phyloP scores from a whole-genome alignment of 768 basidiomycete genomes.

The Candolleomyces aberdarensis region DNA sequence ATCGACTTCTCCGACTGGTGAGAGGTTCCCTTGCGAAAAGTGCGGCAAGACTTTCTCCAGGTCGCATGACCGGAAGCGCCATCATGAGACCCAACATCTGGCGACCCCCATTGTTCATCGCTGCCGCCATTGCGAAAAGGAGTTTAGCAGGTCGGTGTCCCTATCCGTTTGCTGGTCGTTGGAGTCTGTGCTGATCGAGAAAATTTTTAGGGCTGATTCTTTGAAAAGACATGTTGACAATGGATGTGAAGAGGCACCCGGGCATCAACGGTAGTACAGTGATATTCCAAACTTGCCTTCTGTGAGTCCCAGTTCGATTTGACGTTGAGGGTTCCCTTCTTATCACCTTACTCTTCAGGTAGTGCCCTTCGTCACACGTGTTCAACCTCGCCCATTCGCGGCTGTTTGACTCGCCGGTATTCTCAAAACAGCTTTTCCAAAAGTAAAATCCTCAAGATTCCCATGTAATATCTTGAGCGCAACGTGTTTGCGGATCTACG shows the following conservation, averaged over 20 bases:
- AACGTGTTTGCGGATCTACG: not conserved
- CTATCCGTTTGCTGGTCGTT: slow-evolving; percentile 6
- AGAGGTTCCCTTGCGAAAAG: slow-evolving; percentile 68
- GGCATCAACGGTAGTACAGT: slow-evolving; percentile 11
- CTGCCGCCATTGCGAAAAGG: slow-evolving; percentile 73
- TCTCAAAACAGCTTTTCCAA: not conserved
- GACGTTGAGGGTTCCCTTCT: slow-evolving; percentile 15
- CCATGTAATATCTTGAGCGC: not conserved
- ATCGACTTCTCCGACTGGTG: slow-evolving; percentile 44
- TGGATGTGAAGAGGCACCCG: slow-evolving; percentile 64
- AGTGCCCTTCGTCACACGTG: slow-evolving; percentile 1
- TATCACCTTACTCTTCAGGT: slow-evolving; percentile 12
- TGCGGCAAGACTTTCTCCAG: slow-evolving; percentile 81
- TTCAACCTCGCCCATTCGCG: not conserved
- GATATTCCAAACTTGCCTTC: not conserved
- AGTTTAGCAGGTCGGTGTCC: slow-evolving; percentile 61
- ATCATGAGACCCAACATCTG: slow-evolving; percentile 75
- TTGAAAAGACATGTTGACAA: slow-evolving; percentile 82
- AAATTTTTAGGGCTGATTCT: slow-evolving; percentile 51
- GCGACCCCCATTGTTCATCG: slow-evolving; percentile 61
- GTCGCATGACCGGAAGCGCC: slow-evolving; percentile 78
- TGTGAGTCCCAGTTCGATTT: slow-evolving; percentile 12
- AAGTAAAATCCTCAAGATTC: not conserved
- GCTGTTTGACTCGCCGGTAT: not conserved
- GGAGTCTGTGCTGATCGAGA: slow-evolving; percentile 9